Evolutionary conservation across 208 protist species (phyloP).

Genomic region (Wallacemonas rigidus): DNA sequence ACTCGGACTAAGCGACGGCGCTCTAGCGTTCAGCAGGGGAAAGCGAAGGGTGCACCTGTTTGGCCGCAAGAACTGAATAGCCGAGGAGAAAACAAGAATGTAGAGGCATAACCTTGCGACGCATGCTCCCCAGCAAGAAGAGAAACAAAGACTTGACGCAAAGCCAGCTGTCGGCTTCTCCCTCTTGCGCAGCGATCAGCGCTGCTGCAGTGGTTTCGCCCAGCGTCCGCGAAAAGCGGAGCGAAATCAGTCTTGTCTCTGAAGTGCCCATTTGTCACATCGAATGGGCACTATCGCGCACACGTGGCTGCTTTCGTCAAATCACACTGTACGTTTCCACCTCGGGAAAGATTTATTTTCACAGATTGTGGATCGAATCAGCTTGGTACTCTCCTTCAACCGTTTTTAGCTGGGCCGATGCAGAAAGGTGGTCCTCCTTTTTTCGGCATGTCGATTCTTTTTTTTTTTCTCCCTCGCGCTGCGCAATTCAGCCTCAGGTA

Average conservation of each 20-base stretch:
- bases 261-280: conserved; percentile 13
- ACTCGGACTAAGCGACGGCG: conserved; percentile 12
- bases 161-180: too few relatives aligned
- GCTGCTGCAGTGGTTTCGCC: too few relatives aligned
- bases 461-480: conserved; percentile 3
- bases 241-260: background rate
- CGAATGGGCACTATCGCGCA: background rate
- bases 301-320: background rate
- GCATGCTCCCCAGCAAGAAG: background rate
- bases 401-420: background rate
- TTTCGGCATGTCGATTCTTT: conserved; percentile 20
- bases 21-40: background rate
- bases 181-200: too few relatives aligned
- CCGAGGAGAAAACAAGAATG: background rate
- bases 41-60: background rate
- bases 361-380: background rate
- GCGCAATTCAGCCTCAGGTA: too few relatives aligned
- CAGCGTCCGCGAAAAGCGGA: too few relatives aligned
- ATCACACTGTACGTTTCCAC: background rate
- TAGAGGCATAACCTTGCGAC: background rate
- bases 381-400: background rate
- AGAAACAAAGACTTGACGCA: background rate
- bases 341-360: background rate
- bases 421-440: conserved; percentile 12
- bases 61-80: background rate